Conservation (phyloP, 164 flowering plant species). For the Stephania japonica region DNA sequence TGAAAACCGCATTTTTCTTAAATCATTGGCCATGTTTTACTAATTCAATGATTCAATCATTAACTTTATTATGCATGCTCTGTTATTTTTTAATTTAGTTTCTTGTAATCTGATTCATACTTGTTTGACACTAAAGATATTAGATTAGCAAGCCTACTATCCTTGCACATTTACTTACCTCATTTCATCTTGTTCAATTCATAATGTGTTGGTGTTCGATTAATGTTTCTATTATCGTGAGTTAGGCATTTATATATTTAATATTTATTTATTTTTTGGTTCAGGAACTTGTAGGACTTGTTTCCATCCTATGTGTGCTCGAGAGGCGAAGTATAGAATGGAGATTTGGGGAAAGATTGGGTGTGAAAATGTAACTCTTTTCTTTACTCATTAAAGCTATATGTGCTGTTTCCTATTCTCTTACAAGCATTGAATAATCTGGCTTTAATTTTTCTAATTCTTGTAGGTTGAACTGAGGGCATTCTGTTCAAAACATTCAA, state of each 20-base stretch:
- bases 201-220: background rate
- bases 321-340: constrained; percentile 82
- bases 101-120: background rate
- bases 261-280: constrained; percentile 4
- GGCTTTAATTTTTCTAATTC: background rate
- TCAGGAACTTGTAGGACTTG: constrained; percentile 87
- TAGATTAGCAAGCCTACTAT: background rate
- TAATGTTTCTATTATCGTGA: background rate
- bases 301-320: constrained; percentile 96
- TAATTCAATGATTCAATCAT: background rate
- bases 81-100: background rate
- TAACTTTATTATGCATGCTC: too few relatives aligned
- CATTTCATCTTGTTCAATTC: background rate
- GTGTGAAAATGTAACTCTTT: constrained; percentile 56
- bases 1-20: background rate
- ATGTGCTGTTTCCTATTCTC: background rate
- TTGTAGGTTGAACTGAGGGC: constrained; percentile 81
- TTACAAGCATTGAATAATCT: background rate
- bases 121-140: background rate
- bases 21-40: background rate
- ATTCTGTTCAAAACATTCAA: constrained; percentile 86
- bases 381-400: background rate
- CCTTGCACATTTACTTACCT: background rate
- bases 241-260: background rate
- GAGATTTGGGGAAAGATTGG: constrained; percentile 93